Base-by-base conservation (phyloP, 192 early-diverging fungal species). In the Coemansia sp. region DNA sequence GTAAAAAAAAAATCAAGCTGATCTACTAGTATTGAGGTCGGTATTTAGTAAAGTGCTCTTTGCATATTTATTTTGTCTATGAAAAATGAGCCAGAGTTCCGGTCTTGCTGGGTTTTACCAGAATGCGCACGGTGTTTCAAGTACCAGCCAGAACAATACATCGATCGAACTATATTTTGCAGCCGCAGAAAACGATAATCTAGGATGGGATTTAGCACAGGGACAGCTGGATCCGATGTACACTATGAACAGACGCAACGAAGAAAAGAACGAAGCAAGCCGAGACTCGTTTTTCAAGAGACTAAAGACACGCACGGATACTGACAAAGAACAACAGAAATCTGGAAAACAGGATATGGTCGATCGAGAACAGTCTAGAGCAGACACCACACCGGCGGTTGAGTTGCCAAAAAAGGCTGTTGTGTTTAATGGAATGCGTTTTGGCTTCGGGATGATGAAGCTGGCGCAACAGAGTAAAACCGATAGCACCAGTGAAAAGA, bases 221-320 rank as follows among this genome's bases (percentile, higher is more conserved):
- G 17, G 35, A 2, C 20, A 39, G 5, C 58, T 83, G 18, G 80
- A 77, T 55, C 80, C 80, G 3, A 76, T 83, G 75, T 83, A 74
- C 75, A 83, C 80, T 8, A 67, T 83, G 9, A 43, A 51, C 8
- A 51, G 80, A 57, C 70, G 75, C 33, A 66, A 74, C 38, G 61
- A 58, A 33, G 80, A 77, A 55, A 55, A 66, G 22, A 62, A 76
- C 37, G 66, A 63, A 1, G 36, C 43, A 12, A 67, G 61, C 52
- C 73, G 74, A 45, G 69, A 74, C 17, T 66, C 72, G 52, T 83
- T 83, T 36, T 74, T 77, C 33, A 74, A 83, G 32, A 69, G 67
- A 53, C 75, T 83, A 4, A 73, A 68, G 54, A 61, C 43, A 37
- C 58, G 59, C 12, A 8, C 62, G 11, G 74, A 66, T 11, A 34